Percentiles rank a stretch among this genome's conserved stretches.
phyloP scores from a whole-genome alignment of 1,139 yeast genomes.

The Trichomonascaceae sp. region DNA sequence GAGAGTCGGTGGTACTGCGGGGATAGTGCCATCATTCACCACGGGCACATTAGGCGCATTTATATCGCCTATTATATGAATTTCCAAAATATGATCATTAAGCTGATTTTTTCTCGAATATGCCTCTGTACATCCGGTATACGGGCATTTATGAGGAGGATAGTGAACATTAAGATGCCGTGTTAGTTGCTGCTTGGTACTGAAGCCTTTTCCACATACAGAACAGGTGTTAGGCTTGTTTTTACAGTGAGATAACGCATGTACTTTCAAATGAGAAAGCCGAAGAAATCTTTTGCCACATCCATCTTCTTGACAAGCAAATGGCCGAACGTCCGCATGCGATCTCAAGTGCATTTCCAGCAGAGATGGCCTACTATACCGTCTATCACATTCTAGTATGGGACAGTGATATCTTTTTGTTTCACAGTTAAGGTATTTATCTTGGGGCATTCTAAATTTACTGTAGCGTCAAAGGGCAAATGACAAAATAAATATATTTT shows the following conservation, averaged over 20 bases:
- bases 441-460: background rate
- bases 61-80: conserved; percentile 1
- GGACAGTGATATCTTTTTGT: conserved; percentile 46
- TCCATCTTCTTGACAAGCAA: conserved; percentile 45
- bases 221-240: conserved; percentile 72
- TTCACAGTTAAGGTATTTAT: background rate
- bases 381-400: conserved; percentile 60
- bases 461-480: background rate
- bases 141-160: conserved; percentile 7
- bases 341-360: conserved; percentile 72
- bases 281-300: conserved; percentile 68
- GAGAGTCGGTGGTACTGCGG: background rate
- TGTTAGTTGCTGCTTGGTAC: conserved; percentile 70
- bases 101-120: conserved; percentile 4
- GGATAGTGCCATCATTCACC: background rate
- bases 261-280: conserved; percentile 77
- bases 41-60: background rate
- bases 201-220: conserved; percentile 77
- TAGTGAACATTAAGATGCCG: conserved; percentile 72
- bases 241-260: conserved; percentile 49
- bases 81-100: conserved; percentile 4
- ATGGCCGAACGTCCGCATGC: conserved; percentile 79
- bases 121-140: background rate
- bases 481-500: background rate
- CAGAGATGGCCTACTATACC: conserved; percentile 74